Base-by-base conservation (phyloP, 495 filamentous ascomycete species). In the Staphylotrichum tortipilum region DNA sequence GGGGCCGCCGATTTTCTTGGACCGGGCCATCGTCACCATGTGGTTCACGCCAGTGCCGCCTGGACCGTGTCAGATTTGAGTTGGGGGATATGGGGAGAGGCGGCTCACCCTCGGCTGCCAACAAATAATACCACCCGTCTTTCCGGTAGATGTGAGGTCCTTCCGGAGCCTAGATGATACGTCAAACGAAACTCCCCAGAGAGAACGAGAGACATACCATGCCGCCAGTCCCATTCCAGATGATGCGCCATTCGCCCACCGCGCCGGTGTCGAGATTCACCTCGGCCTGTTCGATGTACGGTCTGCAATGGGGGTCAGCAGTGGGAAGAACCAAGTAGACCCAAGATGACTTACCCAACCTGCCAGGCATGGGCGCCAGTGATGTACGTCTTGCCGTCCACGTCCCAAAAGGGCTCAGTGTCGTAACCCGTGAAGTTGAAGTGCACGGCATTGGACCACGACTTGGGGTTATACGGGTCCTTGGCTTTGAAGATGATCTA, bases 81-180 rank as follows among this genome's bases (percentile, higher is more conserved):
- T 10, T 4, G 15, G 2, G 19, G 1, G 2, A 4, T 3, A 15
- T 10, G 9, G 34, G 6, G 14, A 34, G 23, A 7, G 12, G 7
- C 7, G 34, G 18, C 47, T 53, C 7, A 62, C 81, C 81, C 67
- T 86, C 82, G 0, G 80, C 80, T 9, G 77, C 77, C 29, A 86
- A 66, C 17, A 86, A 68, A 47, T 85, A 86, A 57, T 82, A 83
- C 55, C 72, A 84, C 2, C 67, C 74, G 47, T 80, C 80, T 28
- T 78, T 80, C 24, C 67, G 69, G 52, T 79, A 82, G 34, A 85
- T 75, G 47, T 84, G 83, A 1, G 83, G 81, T 6, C 81, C 82
- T 63, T 85, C 82, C 0, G 81, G 76, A 4, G 72, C 50, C 72
- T 71, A 44, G 3, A 18, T 2, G 24, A 17, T 10, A 9, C 22